Base-by-base conservation (phyloP, 805 yeast species). In the Wickerhamiella azymoides region DNA sequence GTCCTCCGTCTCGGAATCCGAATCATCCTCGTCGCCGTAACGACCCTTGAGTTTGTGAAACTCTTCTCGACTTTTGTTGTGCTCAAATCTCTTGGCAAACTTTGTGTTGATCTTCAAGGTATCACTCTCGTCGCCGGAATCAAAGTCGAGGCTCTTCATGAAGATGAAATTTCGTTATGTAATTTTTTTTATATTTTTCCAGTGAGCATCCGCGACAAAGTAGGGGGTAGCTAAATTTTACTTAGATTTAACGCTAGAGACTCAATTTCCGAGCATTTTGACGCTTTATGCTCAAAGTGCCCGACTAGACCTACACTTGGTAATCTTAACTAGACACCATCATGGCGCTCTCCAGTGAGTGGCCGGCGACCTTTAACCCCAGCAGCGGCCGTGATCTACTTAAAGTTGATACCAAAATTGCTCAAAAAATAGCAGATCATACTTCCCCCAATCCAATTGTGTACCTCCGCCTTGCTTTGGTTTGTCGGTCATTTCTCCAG, bases 1-100 rank as follows among this genome's bases (percentile, higher is more conserved):
- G 59, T 92, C 98, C 63, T 89, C 98, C 3, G 78, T 85, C 58
- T 84, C 94, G 27, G 60, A 58, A 3, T 53, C 57, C 10, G 63
- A 49, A 10, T 41, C 44, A n/a, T 69, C 63, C 14, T 66, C 67
- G 5, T 64, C 63, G n/a, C 55, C 59, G 50, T 47, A 54, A 52
- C 50, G 57, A 43, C 49, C 55, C 40, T 57, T 47, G 26, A 55
- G 48, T 41, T 59, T 45, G 30, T 52, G 55, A 21, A 47, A 50
- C 42, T 54, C 62, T 38, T 57, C 62, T 32, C 65, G 56, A 50
- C 56, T 58, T 47, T 62, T 62, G 42, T 60, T 60, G 40, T 59
- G 54, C 39, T 57, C 56, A 45, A 53, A 53, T 40, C 60, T 52
- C 40, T 49, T 52, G 16, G 61, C 58, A 38, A 49, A 39, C 19